Evolutionary conservation across 805 yeast genomes (phyloP).

Genomic region (Candida corydali): DNA sequence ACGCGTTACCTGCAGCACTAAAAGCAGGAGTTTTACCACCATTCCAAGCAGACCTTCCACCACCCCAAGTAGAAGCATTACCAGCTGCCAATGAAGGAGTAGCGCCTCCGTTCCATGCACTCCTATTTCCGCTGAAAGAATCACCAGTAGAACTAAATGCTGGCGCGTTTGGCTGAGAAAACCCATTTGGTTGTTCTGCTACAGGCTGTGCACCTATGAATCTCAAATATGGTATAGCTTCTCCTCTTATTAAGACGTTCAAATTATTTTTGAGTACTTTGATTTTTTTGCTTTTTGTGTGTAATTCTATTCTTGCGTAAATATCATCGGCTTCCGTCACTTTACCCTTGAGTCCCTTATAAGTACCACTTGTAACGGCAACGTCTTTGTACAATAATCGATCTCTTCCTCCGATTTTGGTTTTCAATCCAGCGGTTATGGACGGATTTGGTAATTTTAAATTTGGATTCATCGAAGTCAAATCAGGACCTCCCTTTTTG

Average conservation of each 20-base stretch:
- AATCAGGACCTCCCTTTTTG: slow-evolving; percentile 56
- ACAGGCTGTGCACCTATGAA: slow-evolving; percentile 51
- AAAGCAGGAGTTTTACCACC: slow-evolving; percentile 36
- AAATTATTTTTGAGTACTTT: slow-evolving; percentile 78
- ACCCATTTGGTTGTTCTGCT: slow-evolving; percentile 6
- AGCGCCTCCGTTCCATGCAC: slow-evolving; percentile 45
- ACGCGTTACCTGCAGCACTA: slow-evolving; percentile 26
- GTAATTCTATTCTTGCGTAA: slow-evolving; percentile 87
- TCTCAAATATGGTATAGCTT: slow-evolving; percentile 72
- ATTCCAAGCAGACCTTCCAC: slow-evolving; percentile 47
- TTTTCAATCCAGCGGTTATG: slow-evolving; percentile 34
- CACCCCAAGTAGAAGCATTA: slow-evolving; percentile 21
- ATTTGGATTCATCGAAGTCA: slow-evolving; percentile 84
- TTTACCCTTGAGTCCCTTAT: slow-evolving; percentile 91
- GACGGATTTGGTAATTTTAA: slow-evolving; percentile 57
- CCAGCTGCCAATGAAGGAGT: slow-evolving; percentile 20
- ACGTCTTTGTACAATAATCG: slow-evolving; percentile 79
- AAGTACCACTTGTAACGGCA: slow-evolving; percentile 83
- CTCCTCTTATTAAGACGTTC: slow-evolving; percentile 67
- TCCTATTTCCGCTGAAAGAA: slow-evolving; percentile 27
- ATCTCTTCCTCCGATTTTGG: slow-evolving; percentile 70
- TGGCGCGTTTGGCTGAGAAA: slow-evolving; percentile 21
- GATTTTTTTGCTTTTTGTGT: slow-evolving; percentile 84
- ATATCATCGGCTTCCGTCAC: slow-evolving; percentile 92
- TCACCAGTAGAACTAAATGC: slow-evolving; percentile 25